Evolutionary conservation across 1,284 basidiomycete species (phyloP).

Genomic region (Dichomitus squalens): DNA sequence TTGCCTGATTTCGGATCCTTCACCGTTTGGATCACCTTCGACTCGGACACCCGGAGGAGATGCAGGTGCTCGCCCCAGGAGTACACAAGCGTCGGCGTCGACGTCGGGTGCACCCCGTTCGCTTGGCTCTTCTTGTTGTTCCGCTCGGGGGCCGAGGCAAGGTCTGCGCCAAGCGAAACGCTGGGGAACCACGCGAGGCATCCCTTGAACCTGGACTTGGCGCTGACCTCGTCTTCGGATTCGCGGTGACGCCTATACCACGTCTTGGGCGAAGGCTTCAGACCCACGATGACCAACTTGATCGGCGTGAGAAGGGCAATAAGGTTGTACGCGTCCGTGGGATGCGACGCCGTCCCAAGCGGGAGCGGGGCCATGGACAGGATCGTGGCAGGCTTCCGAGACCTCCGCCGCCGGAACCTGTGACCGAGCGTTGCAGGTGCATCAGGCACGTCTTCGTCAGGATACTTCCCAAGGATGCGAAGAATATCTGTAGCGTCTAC

Average conservation of each 20-base stretch:
- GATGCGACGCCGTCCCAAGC: constrained; percentile 74
- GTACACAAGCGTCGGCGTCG: constrained; percentile 72
- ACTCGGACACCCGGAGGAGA: constrained; percentile 69
- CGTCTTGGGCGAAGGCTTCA: constrained; percentile 91
- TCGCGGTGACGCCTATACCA: constrained; percentile 86
- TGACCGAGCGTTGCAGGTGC: constrained; percentile 21
- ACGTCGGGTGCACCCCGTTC: constrained; percentile 15
- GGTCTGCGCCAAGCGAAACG: constrained; percentile 30
- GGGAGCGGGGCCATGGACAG: constrained; percentile 85
- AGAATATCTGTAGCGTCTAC: constrained; percentile 95
- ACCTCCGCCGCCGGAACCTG: constrained; percentile 34
- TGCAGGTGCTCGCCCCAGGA: constrained; percentile 77
- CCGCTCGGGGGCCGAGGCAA: constrained; percentile 22
- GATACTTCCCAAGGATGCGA: constrained; percentile 92
- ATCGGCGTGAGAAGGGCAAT: constrained; percentile 87
- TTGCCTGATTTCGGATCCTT: constrained; percentile 64
- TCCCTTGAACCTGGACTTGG: constrained; percentile 55
- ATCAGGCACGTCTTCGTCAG: constrained; percentile 48
- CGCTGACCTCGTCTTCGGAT: constrained; percentile 43
- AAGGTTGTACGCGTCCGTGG: constrained; percentile 84
- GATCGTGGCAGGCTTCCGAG: constrained; percentile 58
- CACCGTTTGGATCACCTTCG: constrained; percentile 51
- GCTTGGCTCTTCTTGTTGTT: constrained; percentile 36
- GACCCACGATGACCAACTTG: constrained; percentile 91
- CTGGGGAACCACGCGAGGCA: constrained; percentile 82